Evolutionary conservation across 345 rosid genomes (phyloP).

Genomic region (Hibiscus trionum): DNA sequence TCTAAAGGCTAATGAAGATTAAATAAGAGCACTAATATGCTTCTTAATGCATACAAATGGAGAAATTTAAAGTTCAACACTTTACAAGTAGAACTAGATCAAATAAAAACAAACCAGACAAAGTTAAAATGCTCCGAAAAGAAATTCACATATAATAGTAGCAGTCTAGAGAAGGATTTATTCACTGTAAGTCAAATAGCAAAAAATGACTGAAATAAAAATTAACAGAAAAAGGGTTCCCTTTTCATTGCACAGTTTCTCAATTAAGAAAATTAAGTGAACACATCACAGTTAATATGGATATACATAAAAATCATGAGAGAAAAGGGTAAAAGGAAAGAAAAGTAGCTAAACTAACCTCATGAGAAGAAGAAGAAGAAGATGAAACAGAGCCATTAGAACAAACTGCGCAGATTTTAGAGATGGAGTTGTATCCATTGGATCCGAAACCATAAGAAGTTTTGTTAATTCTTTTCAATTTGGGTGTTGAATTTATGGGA

Average conservation of each 20-base stretch:
- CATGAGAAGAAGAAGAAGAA: constrained; percentile 32
- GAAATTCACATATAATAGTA: not conserved
- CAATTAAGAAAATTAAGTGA: not conserved
- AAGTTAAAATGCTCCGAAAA: not conserved
- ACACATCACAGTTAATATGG: not conserved
- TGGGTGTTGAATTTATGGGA: constrained; percentile 24
- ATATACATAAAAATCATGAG: not conserved
- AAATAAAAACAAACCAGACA: not conserved
- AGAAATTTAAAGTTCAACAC: not conserved
- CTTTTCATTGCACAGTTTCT: not conserved
- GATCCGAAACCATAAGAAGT: constrained; percentile 16
- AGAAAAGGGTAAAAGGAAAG: not conserved
- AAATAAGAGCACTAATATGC: not conserved
- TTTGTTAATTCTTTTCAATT: constrained; percentile 9
- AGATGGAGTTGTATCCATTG: constrained; percentile 4
- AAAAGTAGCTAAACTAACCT: constrained; percentile 31
- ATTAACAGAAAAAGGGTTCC: not conserved
- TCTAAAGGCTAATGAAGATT: not conserved
- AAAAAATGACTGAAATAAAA: not conserved
- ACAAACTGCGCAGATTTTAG: constrained; percentile 16
- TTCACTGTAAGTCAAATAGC: not conserved
- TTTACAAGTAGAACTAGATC: not conserved
- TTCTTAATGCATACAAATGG: not conserved
- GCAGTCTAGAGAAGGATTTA: not conserved
- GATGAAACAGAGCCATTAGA: constrained; percentile 39